Percentiles rank a stretch among this genome's conserved stretches.
Conservation (phyloP, 768 basidiomycete species). For the Mycena sanguinolenta region DNA sequence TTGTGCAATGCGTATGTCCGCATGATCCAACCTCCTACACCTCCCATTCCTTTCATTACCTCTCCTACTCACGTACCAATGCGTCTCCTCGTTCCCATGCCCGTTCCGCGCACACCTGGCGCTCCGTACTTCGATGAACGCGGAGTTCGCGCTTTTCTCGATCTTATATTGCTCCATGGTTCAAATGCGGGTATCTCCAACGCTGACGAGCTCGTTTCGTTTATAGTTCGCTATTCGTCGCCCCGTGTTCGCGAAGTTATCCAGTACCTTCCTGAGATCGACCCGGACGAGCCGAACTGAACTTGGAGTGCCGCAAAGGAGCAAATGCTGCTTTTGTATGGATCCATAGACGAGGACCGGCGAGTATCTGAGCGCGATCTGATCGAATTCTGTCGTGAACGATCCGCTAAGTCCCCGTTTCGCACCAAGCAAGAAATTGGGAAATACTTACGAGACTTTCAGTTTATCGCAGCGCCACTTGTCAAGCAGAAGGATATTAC, state of each 20-base stretch:
- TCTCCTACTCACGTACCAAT: background rate
- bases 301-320: constrained; percentile 11
- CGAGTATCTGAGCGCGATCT: constrained; percentile 16
- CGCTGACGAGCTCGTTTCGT: constrained; percentile 21
- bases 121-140: constrained; percentile 16
- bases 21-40: background rate
- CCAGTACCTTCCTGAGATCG: constrained; percentile 12
- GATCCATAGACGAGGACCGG: background rate
- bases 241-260: constrained; percentile 7
- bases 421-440: constrained; percentile 16
- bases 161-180: constrained; percentile 2
- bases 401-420: constrained; percentile 22
- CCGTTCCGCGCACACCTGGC: constrained; percentile 8
- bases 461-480: constrained; percentile 21
- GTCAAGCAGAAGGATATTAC: constrained; percentile 23
- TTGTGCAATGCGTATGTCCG: too few species aligned
- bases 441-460: constrained; percentile 22
- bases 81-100: constrained; percentile 10
- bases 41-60: background rate
- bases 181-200: constrained; percentile 23
- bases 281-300: constrained; percentile 6
- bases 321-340: constrained; percentile 10
- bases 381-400: constrained; percentile 9
- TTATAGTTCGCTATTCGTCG: constrained; percentile 24
- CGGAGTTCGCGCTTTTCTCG: constrained; percentile 2